Base-by-base conservation (phyloP, 2,329 filamentous ascomycete species). In the Anthostomella pinea region DNA sequence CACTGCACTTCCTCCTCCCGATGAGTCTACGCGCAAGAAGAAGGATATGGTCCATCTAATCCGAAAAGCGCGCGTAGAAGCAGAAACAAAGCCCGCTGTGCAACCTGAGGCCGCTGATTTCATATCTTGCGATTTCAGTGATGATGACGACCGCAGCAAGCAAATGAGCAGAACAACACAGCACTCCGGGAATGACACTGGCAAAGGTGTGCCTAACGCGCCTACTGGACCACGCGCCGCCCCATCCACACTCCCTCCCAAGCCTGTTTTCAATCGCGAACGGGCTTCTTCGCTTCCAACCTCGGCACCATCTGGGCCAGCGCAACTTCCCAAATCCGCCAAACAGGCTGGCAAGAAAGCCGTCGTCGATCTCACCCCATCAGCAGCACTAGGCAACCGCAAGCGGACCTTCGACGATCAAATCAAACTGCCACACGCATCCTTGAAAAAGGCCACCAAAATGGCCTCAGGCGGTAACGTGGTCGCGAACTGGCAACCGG, bases 1-100 rank as follows among this genome's bases (percentile, higher is more conserved):
- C 63, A 95, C 87, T 5, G 85, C 80, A 2, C 70, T 95, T 8
- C 91, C 91, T 7, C 89, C 88, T 6, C 78, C 82, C 0, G 85
- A 90, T 47, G 84, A 89, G 36, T 72, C 69, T 5, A 72, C 77
- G 24, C 75, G 77, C 14, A 94, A 93, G 64, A 88, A 84, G 62
- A 83, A 81, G 49, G 89, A 96, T 49, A 83, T 96, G 24, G 87
- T 97, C 22, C 87, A 94, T 54, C 65, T 95, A 43, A 96, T 97
- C 51, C 83, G 90, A 51, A 96, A 95, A 58, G 87, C 90, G 2
- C 86, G 90, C 30, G 70, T 89, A 21, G 77, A 82, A 23, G 65
- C 69, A 3, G 61, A 66, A 5, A 57, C 65, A 17, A 69, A 74
- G 19, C 62, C 70, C 0, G 65, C 70, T 8, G 65, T 73, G 1